A percentile compares a stretch with the other conserved stretches of the same genome.
phyloP scores from a whole-genome alignment of 192 early-diverging fungal genomes.

The Pilobolus umbonatus region DNA sequence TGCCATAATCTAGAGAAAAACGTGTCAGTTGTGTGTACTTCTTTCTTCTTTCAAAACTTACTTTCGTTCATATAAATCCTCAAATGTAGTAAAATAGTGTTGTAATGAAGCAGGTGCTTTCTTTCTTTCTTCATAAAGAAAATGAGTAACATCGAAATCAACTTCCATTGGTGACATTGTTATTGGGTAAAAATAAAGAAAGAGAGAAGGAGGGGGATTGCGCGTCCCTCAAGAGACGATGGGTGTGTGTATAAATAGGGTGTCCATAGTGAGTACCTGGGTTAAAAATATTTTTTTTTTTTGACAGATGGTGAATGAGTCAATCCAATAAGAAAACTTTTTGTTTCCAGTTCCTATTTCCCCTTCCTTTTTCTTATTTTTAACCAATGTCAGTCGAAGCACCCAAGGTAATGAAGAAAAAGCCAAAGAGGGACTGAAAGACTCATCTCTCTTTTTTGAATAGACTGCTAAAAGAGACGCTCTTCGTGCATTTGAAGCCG shows the following conservation, averaged over 20 bases:
- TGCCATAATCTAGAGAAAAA: conserved; percentile 82
- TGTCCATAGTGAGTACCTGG: too few relatives aligned
- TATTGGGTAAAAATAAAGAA: background rate
- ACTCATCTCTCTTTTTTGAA: background rate
- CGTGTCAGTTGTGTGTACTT: background rate
- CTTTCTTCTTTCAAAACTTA: conserved; percentile 35
- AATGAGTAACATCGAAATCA: conserved; percentile 72
- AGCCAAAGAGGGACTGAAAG: background rate
- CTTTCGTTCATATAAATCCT: conserved; percentile 94
- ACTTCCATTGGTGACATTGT: conserved; percentile 55
- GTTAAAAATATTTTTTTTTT: too few relatives aligned
- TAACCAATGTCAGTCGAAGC: conserved; percentile 15
- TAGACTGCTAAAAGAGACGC: conserved; percentile 78
- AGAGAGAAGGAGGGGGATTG: background rate
- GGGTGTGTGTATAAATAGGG: too few relatives aligned
- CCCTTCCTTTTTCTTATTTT: conserved; percentile 3
- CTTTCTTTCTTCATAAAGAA: conserved; percentile 60
- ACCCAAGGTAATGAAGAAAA: conserved; percentile 16
- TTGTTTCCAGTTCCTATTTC: too few relatives aligned
- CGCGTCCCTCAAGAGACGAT: too few relatives aligned
- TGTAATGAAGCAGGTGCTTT: conserved; percentile 66
- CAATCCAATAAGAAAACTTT: too few relatives aligned
- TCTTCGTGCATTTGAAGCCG: conserved; percentile 68
- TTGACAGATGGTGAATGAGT: too few relatives aligned
- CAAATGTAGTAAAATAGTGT: conserved; percentile 78